Conservation (phyloP, 768 basidiomycete genomes). For the Gloeophyllum trabeum region DNA sequence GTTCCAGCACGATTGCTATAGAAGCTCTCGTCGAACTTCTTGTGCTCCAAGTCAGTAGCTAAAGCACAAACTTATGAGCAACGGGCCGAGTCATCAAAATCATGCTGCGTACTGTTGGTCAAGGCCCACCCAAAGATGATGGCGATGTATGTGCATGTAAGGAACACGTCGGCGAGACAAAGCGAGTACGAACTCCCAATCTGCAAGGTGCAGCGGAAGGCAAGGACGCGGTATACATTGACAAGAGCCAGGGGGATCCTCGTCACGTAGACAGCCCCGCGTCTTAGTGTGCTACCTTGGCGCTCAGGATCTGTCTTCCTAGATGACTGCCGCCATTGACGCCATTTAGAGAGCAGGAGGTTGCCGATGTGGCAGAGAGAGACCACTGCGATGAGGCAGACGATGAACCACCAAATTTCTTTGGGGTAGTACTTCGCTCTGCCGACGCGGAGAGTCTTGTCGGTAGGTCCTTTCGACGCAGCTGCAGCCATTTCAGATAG, state of each 20-base stretch:
- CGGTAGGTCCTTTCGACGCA: too few relatives aligned
- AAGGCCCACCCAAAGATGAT: constrained; percentile 24
- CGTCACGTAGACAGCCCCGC: neutral
- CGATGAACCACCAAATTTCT: neutral
- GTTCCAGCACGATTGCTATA: constrained; percentile 20
- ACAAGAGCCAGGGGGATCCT: constrained; percentile 15
- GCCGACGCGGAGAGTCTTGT: neutral
- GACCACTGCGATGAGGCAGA: neutral
- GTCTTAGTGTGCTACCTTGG: neutral
- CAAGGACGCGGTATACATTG: constrained; percentile 22
- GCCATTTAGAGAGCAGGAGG: neutral
- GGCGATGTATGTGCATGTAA: constrained; percentile 24
- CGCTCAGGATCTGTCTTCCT: neutral
- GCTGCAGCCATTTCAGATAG: too few relatives aligned
- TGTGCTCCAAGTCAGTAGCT: constrained; percentile 11
- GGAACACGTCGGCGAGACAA: constrained; percentile 28
- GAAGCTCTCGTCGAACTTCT: constrained; percentile 5
- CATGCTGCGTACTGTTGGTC: constrained; percentile 22
- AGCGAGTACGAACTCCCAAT: constrained; percentile 21
- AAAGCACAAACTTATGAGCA: neutral
- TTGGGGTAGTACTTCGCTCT: neutral
- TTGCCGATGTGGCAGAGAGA: neutral
- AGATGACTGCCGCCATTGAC: neutral
- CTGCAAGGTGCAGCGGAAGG: constrained; percentile 24
- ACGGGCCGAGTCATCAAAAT: neutral